Conservation (phyloP, 306 rosid genomes). For the Cucurbita pepo region DNA sequence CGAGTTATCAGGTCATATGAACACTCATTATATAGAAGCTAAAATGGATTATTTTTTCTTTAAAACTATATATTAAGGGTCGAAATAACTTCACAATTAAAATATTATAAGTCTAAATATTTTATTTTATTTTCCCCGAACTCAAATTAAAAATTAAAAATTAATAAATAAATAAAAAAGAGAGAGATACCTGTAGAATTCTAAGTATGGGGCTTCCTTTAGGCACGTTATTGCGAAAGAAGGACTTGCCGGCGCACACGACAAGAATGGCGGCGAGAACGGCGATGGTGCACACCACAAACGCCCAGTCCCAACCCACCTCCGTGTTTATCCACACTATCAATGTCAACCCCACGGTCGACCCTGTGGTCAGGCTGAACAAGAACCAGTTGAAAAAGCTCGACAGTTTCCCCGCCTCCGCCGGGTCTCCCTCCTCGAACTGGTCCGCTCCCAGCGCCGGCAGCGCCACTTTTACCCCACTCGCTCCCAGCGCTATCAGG, state of each 20-base stretch:
- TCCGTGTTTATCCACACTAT: constrained; percentile 50
- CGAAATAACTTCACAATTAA: no score
- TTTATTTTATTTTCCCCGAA: no score
- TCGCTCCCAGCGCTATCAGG: constrained; percentile 56
- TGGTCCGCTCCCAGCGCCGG: constrained; percentile 82
- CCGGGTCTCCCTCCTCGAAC: constrained; percentile 50
- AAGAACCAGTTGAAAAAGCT: constrained; percentile 84
- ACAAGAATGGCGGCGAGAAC: constrained; percentile 19
- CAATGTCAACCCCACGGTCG: constrained; percentile 49
- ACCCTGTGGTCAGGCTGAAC: constrained; percentile 54
- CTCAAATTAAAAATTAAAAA: no score
- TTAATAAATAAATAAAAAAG: background rate
- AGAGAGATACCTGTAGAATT: constrained; percentile 26
- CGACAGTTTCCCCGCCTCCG: constrained; percentile 39
- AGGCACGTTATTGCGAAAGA: constrained; percentile 42
- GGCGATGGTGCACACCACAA: constrained; percentile 23
- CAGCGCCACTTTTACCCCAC: constrained; percentile 62
- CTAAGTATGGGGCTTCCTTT: constrained; percentile 59
- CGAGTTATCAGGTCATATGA: no score
- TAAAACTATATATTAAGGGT: no score
- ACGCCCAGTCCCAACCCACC: constrained; percentile 60
- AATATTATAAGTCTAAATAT: no score
- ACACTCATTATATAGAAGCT: no score
- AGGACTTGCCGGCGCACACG: constrained; percentile 41
- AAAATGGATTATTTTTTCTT: no score